Base-by-base conservation (phyloP, 352 stramenopile genomes). In the Pythium insidiosum region DNA sequence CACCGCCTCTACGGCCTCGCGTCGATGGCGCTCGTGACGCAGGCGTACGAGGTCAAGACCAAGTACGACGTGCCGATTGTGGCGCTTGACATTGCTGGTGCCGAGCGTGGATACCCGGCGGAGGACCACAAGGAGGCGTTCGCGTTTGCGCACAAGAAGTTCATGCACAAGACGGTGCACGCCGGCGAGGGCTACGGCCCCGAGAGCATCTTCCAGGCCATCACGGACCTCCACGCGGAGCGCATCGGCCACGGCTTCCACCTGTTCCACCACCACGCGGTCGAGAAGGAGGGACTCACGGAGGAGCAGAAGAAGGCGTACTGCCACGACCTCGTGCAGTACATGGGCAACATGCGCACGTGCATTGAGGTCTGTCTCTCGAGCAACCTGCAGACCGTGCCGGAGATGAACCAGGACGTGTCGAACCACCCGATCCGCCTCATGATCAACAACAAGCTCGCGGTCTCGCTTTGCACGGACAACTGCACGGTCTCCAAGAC, bases 101-200 rank as follows among this genome's bases (percentile, higher is more conserved):
- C 78, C 0, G 82, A 95, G 59, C 63, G 67, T 18, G 82, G 82
- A 1, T 94, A 82, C 60, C 82, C 78, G 0, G 84, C 84, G 2
- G 65, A 75, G 28, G 80, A 92, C 48, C 82, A 94, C 39, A 60
- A 73, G 15, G 79, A 88, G 24, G 84, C 84, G 4, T 95, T 89
- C 43, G 68, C 66, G 15, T 87, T 92, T 48, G 84, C 82, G 26
- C 82, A 89, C 63, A 85, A 84, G 57, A 91, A 91, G 42, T 91
- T 94, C 38, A 46, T 95, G 61, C 72, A 92, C 61, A 92, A 86
- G 60, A 95, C 84, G 7, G 84, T 94, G 37, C 82, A 95, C 51
- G 82, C 84, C 2, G 84, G 82, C 21, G 82, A 95, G 61, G 80
- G 73, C 9, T 94, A 90, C 41, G 84, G 84, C 1, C 79, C 84